These are phyloP conservation scores for Pharnaceum exiguum DNA, from an alignment of 148 eudicot species.

Conservation along the genomic window DNA sequence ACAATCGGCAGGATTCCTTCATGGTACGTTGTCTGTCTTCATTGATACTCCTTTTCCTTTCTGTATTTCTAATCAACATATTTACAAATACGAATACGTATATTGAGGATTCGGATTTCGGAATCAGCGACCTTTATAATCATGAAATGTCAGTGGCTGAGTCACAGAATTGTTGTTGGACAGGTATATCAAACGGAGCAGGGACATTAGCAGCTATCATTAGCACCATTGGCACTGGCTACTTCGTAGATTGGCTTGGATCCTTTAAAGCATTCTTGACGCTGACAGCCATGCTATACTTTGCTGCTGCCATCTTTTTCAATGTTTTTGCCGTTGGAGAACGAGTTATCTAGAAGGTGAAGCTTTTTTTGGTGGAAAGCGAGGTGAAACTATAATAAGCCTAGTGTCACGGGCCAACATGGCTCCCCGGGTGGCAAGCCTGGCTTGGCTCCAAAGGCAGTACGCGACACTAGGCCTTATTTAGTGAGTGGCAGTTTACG, in stretches of 20 bases:
- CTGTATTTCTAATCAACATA: no score
- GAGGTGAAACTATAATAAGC: no score
- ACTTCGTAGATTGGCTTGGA: conserved; percentile 89
- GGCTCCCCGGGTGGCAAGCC: no score
- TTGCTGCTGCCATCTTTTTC: conserved; percentile 63
- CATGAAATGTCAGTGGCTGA: no score
- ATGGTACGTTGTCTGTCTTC: conserved; percentile 38
- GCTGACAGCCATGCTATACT: conserved; percentile 79
- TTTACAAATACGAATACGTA: no score
- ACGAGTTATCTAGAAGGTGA: conserved; percentile 42
- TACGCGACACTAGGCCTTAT: no score
- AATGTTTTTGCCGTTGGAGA: conserved; percentile 78
- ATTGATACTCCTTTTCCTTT: neutral
- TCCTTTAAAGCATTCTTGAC: conserved; percentile 88
- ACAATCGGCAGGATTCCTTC: conserved; percentile 81
- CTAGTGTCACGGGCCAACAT: no score
- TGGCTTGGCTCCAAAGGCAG: no score
- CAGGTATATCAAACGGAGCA: conserved; percentile 86
- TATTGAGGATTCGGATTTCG: no score
- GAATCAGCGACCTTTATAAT: no score
- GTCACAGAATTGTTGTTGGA: neutral
- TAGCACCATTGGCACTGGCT: conserved; percentile 88
- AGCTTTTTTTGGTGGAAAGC: neutral
- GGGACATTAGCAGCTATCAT: conserved; percentile 92
- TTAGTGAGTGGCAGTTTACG: no score